Percentiles rank a stretch among this genome's conserved stretches.
Evolutionary conservation across 169 alveolate species (phyloP).

Genomic region (Plasmodium billcollinsi): DNA sequence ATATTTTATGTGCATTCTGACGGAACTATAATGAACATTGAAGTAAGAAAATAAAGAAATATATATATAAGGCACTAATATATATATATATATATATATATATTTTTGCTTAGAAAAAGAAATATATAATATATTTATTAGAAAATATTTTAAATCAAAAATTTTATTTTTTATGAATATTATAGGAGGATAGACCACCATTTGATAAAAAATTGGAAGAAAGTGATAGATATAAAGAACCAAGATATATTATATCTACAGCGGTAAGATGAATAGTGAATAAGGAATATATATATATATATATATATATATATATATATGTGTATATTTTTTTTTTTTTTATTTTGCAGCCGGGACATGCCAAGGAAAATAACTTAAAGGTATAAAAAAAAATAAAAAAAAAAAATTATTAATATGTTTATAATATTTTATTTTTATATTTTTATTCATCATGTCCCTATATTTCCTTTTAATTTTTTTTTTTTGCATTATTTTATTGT

Average conservation of each 20-base stretch:
- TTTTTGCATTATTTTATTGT: constrained; percentile 2
- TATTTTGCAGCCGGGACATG: constrained; percentile 66
- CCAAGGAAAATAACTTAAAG: constrained; percentile 65
- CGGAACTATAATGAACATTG: constrained; percentile 86
- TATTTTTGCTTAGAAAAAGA: neutral
- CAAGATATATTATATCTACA: constrained; percentile 53
- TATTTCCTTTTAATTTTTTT: neutral
- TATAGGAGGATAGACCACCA: constrained; percentile 73
- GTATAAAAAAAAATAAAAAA: constrained; percentile 16
- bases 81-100: neutral
- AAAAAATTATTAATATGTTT: neutral
- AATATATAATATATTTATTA: neutral
- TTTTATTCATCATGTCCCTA: neutral
- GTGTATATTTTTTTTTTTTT: neutral
- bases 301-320: neutral
- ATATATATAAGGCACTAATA: neutral
- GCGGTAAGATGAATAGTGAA: constrained; percentile 27
- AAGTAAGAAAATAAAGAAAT: constrained; percentile 65
- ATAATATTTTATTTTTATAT: neutral
- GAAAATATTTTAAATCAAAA: neutral
- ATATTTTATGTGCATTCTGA: constrained; percentile 85
- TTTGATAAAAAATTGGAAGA: constrained; percentile 70
- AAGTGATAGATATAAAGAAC: constrained; percentile 52
- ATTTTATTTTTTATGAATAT: neutral
- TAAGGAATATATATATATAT: neutral